Base-by-base conservation (phyloP, 129 eudicot species). In the Tanacetum coccineum region DNA sequence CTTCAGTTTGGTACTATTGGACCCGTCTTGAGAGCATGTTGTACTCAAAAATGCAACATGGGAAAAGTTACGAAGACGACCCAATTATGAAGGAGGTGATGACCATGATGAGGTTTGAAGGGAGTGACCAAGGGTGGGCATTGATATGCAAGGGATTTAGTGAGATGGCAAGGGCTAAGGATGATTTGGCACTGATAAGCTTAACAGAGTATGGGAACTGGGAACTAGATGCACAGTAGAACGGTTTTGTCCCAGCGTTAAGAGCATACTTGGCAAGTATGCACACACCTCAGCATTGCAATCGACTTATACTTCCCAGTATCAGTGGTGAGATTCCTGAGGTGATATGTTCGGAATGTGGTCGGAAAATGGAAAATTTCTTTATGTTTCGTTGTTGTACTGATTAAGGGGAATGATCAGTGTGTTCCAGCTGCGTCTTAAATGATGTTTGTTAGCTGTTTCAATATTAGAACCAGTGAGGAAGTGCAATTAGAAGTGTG, bases 1-100 rank as follows among this genome's bases (percentile, higher is more conserved):
- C 87, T 39, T 76, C 60, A 8, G 70, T 86, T 32, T 89, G 97
- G 97, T 87, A 78, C 87, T 94, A 87, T n/a, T 94, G 99, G 97
- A 79, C 93, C n/a, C 73, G 95, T 19, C 81, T 94, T 1, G 97
- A 89, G 66, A 86, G 99, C 97, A 94, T 94, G 97, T 62, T 89
- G 63, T 60, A 87, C 81, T 89, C 95, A 6, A 89, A 85, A 61
- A 70, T 83, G 73, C 95, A 84, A 17, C 90, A 78, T 0, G 95
- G 90, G 13, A 85, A 75, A 59, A 79, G 72, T 3, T 62, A 82
- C 25, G 77, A 79, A 30, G 70, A 54, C 14, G 99, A 94, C 40
- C 70, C 36, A 11, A 81, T 94, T 45, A 78, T 81, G 77, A 85
- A 80, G 42, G 97, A 87, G 67, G 87, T 85, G 50, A 67, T 86